phyloP scores from a whole-genome alignment of 2,329 filamentous ascomycete genomes.

The Epichloe sibirici region DNA sequence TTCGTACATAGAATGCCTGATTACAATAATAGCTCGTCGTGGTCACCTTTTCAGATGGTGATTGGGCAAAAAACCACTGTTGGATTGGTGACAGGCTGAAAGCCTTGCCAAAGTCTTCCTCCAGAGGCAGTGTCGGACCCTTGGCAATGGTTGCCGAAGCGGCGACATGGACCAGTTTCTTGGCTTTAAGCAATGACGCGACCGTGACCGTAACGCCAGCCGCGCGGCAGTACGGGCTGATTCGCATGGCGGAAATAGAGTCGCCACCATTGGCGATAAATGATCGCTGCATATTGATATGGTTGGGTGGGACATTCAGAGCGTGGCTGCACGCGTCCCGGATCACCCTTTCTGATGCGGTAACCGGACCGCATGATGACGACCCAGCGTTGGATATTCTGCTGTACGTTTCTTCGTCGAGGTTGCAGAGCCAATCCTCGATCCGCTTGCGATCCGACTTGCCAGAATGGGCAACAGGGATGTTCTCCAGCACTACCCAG shows the following conservation, averaged over 20 bases:
- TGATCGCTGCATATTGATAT: constrained; percentile 4
- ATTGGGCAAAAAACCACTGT: constrained; percentile 6
- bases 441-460: not conserved
- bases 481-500: not conserved
- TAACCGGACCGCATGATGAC: not conserved
- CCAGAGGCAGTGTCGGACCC: not conserved
- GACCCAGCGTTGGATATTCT: not conserved
- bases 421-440: not conserved
- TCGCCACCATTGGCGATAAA: constrained; percentile 8
- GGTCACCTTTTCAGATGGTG: constrained; percentile 1
- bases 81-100: constrained; percentile 7
- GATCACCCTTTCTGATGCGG: constrained; percentile 2
- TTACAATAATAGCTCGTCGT: constrained; percentile 2
- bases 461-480: not conserved
- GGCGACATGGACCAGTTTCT: not conserved
- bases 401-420: not conserved
- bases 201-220: not conserved
- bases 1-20: constrained; percentile 3
- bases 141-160: not conserved
- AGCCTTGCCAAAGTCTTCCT: constrained; percentile 1
- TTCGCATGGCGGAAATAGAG: constrained; percentile 7
- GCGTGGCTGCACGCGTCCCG: constrained; percentile 3
- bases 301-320: constrained; percentile 2
- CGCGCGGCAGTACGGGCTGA: constrained; percentile 2
- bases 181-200: constrained; percentile 1